Conservation (phyloP, 2,329 filamentous ascomycete species). For the Colletotrichum tabaci region DNA sequence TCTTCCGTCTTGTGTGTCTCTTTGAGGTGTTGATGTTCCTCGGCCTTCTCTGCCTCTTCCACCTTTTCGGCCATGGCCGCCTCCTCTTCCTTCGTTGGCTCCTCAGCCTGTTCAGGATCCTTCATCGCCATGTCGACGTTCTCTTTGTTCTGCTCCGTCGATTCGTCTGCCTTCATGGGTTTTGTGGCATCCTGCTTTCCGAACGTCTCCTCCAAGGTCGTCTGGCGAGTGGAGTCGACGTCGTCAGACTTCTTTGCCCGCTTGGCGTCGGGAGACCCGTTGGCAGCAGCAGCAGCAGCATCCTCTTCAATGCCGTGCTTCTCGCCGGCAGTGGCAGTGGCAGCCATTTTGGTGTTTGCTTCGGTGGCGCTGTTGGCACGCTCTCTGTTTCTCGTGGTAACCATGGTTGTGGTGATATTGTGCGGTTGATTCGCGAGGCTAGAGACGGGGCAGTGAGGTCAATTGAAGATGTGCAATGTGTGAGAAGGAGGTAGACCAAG, state of each 20-base stretch:
- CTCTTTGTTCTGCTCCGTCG: neutral
- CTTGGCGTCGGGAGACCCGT: constrained; percentile 34
- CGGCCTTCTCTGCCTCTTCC: neutral
- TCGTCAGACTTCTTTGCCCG: constrained; percentile 34
- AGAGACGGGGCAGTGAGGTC: neutral
- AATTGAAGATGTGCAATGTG: neutral
- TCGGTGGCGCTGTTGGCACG: constrained; percentile 20
- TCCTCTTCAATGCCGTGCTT: constrained; percentile 35
- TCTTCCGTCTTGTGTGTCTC: constrained; percentile 12
- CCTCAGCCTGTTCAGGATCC: neutral
- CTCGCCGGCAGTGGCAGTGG: constrained; percentile 25
- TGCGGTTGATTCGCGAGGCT: neutral
- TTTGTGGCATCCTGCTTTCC: constrained; percentile 19
- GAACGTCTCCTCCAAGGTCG: constrained; percentile 39
- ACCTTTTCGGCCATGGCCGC: constrained; percentile 13
- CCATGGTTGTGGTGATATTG: constrained; percentile 18
- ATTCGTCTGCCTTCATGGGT: neutral
- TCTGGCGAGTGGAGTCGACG: constrained; percentile 10
- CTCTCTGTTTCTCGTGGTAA: constrained; percentile 28
- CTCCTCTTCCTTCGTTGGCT: constrained; percentile 18
- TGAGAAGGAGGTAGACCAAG: neutral
- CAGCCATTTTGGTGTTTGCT: neutral
- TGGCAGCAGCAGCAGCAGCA: neutral
- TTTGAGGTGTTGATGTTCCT: neutral
- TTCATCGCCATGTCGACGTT: constrained; percentile 28